These are phyloP conservation scores for Chaetothyriales sp. DNA, from an alignment of 2,329 filamentous ascomycete genomes.

Conservation along the genomic window DNA sequence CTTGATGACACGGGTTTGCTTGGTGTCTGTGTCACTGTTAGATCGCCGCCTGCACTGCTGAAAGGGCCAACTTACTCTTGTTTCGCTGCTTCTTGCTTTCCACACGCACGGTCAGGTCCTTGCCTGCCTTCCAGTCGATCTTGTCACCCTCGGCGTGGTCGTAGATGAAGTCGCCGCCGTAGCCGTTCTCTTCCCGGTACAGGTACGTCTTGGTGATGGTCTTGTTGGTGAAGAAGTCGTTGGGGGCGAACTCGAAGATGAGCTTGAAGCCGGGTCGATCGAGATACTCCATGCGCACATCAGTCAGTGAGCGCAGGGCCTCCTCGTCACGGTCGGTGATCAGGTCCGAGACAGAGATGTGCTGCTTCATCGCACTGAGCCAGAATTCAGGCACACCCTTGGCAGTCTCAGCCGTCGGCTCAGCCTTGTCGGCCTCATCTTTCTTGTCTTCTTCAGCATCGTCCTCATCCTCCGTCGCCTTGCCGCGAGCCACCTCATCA, in stretches of 20 bases:
- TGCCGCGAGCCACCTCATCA: conserved; percentile 71
- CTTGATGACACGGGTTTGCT: conserved; percentile 97
- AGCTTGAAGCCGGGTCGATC: conserved; percentile 96
- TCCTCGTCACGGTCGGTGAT: conserved; percentile 95
- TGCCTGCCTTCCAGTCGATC: conserved; percentile 88
- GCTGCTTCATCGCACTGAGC: conserved; percentile 99
- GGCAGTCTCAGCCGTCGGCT: conserved; percentile 34
- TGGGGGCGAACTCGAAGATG: conserved; percentile 91
- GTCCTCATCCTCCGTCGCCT: conserved; percentile 60
- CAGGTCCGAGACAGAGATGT: conserved; percentile 91
- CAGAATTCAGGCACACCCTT: conserved; percentile 96
- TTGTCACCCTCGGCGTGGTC: conserved; percentile 97
- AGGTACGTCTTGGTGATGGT: conserved; percentile 95
- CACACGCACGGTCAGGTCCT: conserved; percentile 83
- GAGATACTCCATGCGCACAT: conserved; percentile 98
- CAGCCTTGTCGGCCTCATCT: conserved; percentile 29
- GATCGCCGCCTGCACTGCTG: conserved; percentile 7
- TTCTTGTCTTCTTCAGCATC: conserved; percentile 45
- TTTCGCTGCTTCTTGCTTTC: conserved; percentile 99
- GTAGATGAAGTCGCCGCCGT: conserved; percentile 98
- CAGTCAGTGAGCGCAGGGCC: conserved; percentile 73
- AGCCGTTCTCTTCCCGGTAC: conserved; percentile 97
- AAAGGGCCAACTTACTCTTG: conserved; percentile 58
- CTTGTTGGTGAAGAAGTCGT: conserved; percentile 97
- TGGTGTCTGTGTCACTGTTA: conserved; percentile 54